Conservation (phyloP, 495 filamentous ascomycete species). For the Lasiosphaeria ovina region DNA sequence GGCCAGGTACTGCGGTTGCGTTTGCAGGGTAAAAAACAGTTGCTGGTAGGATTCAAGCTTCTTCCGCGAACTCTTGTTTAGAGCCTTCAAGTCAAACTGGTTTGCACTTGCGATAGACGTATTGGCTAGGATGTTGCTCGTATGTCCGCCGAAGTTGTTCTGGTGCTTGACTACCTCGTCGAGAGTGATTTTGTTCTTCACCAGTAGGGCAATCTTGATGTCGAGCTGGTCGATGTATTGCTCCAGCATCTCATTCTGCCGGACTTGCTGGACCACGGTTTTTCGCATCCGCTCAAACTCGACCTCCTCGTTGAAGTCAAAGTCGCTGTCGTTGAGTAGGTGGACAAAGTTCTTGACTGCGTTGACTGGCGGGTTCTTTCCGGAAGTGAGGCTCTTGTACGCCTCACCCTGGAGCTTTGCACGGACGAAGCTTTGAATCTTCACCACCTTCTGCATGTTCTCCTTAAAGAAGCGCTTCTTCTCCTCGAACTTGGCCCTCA, state of each 20-base stretch:
- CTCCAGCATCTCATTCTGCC: conserved; percentile 94
- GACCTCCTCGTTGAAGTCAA: conserved; percentile 98
- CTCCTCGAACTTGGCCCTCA: conserved; percentile 73
- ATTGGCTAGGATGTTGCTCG: conserved; percentile 81
- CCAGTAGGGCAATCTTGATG: conserved; percentile 96
- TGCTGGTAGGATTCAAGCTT: conserved; percentile 97
- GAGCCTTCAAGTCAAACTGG: conserved; percentile 91
- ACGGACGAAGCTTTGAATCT: conserved; percentile 94
- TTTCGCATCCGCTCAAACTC: conserved; percentile 92
- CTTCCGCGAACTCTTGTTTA: conserved; percentile 92
- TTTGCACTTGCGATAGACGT: conserved; percentile 84
- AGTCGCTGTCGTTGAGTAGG: conserved; percentile 94
- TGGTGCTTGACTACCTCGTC: conserved; percentile 98
- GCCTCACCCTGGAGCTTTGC: conserved; percentile 94
- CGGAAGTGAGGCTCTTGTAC: conserved; percentile 91
- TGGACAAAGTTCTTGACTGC: conserved; percentile 98
- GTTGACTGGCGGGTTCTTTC: conserved; percentile 95
- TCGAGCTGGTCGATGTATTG: conserved; percentile 97
- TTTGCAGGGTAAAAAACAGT: conserved; percentile 96
- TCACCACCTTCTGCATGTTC: conserved; percentile 99
- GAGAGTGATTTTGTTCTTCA: conserved; percentile 98
- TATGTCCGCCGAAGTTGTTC: conserved; percentile 90
- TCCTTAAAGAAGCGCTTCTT: conserved; percentile 85
- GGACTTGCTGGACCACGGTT: conserved; percentile 92
- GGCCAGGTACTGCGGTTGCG: conserved; percentile 91